These are phyloP conservation scores for Pyrus bretschneideri DNA, from an alignment of 306 rosid genomes.

Conservation along the genomic window DNA sequence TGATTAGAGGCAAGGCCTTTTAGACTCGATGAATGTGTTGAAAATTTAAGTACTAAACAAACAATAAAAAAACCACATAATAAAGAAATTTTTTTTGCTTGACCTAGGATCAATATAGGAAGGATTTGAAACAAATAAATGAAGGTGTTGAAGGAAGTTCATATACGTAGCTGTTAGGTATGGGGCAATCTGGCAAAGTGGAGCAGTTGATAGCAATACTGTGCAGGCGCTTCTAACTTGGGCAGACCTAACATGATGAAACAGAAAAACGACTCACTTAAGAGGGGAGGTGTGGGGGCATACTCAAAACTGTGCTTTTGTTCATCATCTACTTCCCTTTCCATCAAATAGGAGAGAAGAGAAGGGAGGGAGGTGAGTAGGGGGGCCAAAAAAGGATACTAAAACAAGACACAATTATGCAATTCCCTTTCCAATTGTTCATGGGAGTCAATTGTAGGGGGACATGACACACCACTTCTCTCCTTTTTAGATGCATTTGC, in stretches of 20 bases:
- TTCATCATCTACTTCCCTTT: slow-evolving; percentile 42
- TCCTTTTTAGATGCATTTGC: slow-evolving; percentile 67
- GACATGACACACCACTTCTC: slow-evolving; percentile 61
- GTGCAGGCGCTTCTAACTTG: slow-evolving; percentile 47
- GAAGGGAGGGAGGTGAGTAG: neutral
- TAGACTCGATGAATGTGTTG: too few relatives aligned
- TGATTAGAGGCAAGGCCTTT: too few relatives aligned
- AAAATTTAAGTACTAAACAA: neutral
- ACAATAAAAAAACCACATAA: neutral
- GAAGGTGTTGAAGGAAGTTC: neutral
- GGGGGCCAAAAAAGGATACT: slow-evolving; percentile 32
- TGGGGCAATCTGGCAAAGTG: slow-evolving; percentile 26
- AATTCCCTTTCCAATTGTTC: slow-evolving; percentile 52
- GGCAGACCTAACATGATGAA: slow-evolving; percentile 24
- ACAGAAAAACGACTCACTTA: slow-evolving; percentile 22
- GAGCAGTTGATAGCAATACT: slow-evolving; percentile 24
- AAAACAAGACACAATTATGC: slow-evolving; percentile 61
- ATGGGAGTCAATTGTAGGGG: slow-evolving; percentile 51
- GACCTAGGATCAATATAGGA: neutral
- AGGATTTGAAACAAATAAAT: neutral
- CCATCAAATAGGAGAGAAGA: slow-evolving; percentile 14
- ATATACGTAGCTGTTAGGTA: neutral
- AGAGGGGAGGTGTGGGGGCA: slow-evolving; percentile 48
- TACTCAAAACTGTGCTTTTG: slow-evolving; percentile 29
- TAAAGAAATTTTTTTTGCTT: neutral